Evolutionary conservation across 1,284 basidiomycete species (phyloP).

Genomic region (Ganoderma lingzhi): DNA sequence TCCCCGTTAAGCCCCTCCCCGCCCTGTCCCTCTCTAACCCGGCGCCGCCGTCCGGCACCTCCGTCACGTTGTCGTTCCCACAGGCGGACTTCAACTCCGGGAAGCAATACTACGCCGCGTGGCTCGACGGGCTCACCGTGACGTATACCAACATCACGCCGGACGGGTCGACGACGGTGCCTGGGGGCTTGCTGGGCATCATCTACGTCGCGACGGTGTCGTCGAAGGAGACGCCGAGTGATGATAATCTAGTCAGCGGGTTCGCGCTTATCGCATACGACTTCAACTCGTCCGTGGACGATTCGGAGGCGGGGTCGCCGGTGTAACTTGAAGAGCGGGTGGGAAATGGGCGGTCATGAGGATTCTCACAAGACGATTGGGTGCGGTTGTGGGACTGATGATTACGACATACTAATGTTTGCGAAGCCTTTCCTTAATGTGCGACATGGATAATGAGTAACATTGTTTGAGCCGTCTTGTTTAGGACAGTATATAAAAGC

Average conservation of each 20-base stretch:
- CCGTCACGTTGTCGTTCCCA: constrained; percentile 38
- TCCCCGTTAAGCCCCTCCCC: constrained; percentile 52
- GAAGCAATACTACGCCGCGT: constrained; percentile 43
- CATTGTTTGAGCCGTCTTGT: too few species aligned
- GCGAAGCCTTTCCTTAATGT: too few species aligned
- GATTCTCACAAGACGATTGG: neutral
- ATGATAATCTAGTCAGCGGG: constrained; percentile 40
- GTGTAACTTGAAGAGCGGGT: neutral
- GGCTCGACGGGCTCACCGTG: constrained; percentile 48
- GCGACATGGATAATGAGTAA: too few species aligned
- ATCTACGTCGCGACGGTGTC: constrained; percentile 43
- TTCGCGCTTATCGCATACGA: constrained; percentile 42
- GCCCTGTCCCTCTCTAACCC: constrained; percentile 40
- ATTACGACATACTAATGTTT: too few species aligned
- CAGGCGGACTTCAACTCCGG: neutral
- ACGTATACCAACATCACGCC: constrained; percentile 43
- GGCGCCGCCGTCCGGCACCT: constrained; percentile 36
- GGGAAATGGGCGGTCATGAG: neutral
- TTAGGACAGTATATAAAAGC: too few species aligned
- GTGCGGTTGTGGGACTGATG: neutral
- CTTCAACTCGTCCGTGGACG: constrained; percentile 30
- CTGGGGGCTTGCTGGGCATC: constrained; percentile 40
- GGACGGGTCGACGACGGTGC: constrained; percentile 43
- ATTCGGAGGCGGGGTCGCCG: neutral
- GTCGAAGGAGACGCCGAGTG: constrained; percentile 36